Conservation (phyloP, 2,329 filamentous ascomycete genomes). For the Aspergillus vadensis region DNA sequence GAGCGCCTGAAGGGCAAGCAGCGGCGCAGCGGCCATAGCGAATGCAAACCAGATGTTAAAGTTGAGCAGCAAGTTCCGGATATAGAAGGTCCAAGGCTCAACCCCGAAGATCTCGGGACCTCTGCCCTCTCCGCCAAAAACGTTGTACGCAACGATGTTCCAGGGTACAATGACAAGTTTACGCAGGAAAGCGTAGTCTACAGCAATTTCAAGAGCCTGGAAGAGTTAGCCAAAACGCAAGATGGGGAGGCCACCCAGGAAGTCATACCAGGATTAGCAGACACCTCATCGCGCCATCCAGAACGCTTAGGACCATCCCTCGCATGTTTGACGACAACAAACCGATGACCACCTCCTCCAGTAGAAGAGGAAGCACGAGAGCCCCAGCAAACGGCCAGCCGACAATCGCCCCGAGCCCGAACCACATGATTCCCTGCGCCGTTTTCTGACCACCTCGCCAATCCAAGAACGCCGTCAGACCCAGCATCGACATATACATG, state of each 20-base stretch:
- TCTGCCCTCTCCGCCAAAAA: slow-evolving; percentile 74
- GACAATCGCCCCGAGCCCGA: slow-evolving; percentile 78
- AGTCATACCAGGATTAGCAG: slow-evolving; percentile 67
- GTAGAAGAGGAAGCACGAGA: slow-evolving; percentile 75
- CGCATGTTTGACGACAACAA: slow-evolving; percentile 58
- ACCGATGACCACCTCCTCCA: slow-evolving; percentile 70
- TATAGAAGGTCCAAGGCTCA: slow-evolving; percentile 95
- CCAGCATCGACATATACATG: slow-evolving; percentile 91
- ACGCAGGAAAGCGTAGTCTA: slow-evolving; percentile 85
- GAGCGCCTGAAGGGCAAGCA: slow-evolving; percentile 73
- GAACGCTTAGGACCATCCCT: slow-evolving; percentile 61
- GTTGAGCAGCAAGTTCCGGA: slow-evolving; percentile 87
- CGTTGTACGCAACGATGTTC: slow-evolving; percentile 95
- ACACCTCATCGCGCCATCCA: slow-evolving; percentile 68
- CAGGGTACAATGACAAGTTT: slow-evolving; percentile 76
- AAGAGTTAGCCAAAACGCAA: neutral
- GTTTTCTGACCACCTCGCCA: slow-evolving; percentile 79
- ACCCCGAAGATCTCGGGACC: slow-evolving; percentile 93
- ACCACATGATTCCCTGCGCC: slow-evolving; percentile 83
- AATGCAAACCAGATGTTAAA: slow-evolving; percentile 94
- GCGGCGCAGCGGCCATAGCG: slow-evolving; percentile 71
- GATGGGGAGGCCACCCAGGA: neutral
- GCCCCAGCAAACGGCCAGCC: slow-evolving; percentile 95
- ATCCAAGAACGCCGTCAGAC: slow-evolving; percentile 86
- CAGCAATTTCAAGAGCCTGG: slow-evolving; percentile 66